These are phyloP conservation scores for Suhomyces bolitotheri DNA, from an alignment of 1,139 yeast species.

Conservation along the genomic window DNA sequence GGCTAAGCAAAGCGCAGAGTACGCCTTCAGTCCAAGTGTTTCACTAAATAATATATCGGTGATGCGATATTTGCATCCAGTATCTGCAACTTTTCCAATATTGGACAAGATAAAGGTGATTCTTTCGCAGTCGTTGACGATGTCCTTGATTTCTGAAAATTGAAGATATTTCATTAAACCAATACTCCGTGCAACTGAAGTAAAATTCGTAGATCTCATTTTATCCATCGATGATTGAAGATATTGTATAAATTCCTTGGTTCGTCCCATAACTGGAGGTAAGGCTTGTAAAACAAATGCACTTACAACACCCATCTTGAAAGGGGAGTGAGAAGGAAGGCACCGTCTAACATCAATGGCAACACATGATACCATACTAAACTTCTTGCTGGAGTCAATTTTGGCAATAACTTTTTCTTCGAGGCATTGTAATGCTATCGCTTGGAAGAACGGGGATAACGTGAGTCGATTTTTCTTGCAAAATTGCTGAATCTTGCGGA, in stretches of 20 bases:
- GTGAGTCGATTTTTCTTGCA: constrained; percentile 11
- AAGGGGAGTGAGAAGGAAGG: constrained; percentile 11
- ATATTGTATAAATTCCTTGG: constrained; percentile 1
- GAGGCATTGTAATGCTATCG: constrained; percentile 12
- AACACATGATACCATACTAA: constrained; percentile 12
- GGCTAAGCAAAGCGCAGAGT: background rate
- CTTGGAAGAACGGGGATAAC: constrained; percentile 14
- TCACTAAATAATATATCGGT: constrained; percentile 2
- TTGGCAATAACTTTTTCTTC: constrained; percentile 6
- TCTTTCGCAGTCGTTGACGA: constrained; percentile 10
- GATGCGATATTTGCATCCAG: background rate
- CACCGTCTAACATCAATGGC: constrained; percentile 17
- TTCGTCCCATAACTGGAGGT: constrained; percentile 16
- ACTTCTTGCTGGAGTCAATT: constrained; percentile 2
- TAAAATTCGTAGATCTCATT: background rate
- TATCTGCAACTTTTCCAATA: constrained; percentile 18
- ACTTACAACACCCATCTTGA: constrained; percentile 23
- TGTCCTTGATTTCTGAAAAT: background rate
- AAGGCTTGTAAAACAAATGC: constrained; percentile 18
- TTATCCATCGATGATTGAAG: background rate
- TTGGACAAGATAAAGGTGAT: constrained; percentile 24
- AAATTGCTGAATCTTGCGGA: constrained; percentile 3
- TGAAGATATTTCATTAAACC: background rate
- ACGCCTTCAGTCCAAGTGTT: background rate
- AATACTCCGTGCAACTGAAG: background rate